A percentile compares a stretch with the other conserved stretches of the same genome.
Conservation (phyloP, 441 rosid genomes). For the Pelargonium australe region DNA sequence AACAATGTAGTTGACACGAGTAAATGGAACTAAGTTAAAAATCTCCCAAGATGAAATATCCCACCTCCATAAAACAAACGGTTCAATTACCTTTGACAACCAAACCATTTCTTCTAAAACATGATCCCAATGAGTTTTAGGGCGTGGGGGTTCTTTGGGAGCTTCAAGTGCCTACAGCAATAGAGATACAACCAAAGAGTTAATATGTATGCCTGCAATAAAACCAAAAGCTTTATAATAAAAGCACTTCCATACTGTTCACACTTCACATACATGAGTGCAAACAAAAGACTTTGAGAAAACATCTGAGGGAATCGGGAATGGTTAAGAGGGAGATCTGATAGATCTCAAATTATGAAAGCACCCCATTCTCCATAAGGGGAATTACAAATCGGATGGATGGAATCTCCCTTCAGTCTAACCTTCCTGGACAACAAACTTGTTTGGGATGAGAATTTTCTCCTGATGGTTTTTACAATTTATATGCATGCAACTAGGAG, state of each 20-base stretch:
- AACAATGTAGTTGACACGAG: not conserved
- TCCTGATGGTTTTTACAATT: not conserved
- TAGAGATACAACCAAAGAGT: slow-evolving; percentile 7
- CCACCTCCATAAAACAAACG: not conserved
- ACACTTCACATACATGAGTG: not conserved
- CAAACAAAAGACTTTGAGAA: not conserved
- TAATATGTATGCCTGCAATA: not conserved
- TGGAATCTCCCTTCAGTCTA: not conserved
- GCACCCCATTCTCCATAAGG: not conserved
- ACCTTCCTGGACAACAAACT: slow-evolving; percentile 1
- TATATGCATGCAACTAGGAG: not conserved
- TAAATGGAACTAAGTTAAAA: not conserved
- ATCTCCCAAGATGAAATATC: not conserved
- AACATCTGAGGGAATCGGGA: not conserved
- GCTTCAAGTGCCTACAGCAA: slow-evolving; percentile 79
- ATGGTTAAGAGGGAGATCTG: slow-evolving; percentile 2
- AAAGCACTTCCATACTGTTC: not conserved
- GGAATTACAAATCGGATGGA: not conserved
- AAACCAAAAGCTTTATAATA: not conserved
- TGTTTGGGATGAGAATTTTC: not conserved
- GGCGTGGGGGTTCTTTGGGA: slow-evolving; percentile 89
- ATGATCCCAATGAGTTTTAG: slow-evolving; percentile 98
- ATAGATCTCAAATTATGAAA: not conserved
- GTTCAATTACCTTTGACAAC: slow-evolving; percentile 78
- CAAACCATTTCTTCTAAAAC: slow-evolving; percentile 97